Evolutionary conservation across 306 rosid genomes (phyloP).

Genomic region (Spatholobus suberectus): DNA sequence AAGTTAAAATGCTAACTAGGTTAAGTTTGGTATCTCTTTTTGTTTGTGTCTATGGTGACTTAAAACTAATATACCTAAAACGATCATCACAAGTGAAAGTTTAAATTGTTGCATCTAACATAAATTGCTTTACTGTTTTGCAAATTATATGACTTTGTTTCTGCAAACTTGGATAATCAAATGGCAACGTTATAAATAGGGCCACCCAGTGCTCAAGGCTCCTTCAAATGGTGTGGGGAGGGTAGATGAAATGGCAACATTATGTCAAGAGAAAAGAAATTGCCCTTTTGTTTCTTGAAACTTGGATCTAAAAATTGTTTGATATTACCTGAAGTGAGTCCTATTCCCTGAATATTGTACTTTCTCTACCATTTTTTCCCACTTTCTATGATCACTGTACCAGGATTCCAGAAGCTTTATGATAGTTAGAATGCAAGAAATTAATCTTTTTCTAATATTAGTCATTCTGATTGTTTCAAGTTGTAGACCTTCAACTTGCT

Average conservation of each 20-base stretch:
- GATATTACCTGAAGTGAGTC: slow-evolving; percentile 12
- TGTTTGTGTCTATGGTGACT: neutral
- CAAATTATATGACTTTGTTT: slow-evolving; percentile 1
- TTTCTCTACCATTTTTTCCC: slow-evolving; percentile 3
- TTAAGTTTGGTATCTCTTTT: slow-evolving; percentile 1
- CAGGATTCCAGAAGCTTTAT: neutral
- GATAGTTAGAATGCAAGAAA: slow-evolving; percentile 23
- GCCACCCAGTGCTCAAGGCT: neutral
- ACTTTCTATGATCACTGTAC: slow-evolving; percentile 19
- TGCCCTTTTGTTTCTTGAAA: neutral
- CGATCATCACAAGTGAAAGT: neutral
- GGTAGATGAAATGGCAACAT: neutral
- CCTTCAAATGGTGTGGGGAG: neutral
- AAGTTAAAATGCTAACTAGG: slow-evolving; percentile 10
- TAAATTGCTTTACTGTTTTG: slow-evolving; percentile 4
- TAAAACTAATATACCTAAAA: slow-evolving; percentile 12
- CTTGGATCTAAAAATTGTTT: neutral
- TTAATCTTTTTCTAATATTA: neutral
- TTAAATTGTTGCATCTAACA: neutral
- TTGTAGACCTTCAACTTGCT: slow-evolving; percentile 34
- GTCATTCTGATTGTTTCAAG: slow-evolving; percentile 29
- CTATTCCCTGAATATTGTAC: slow-evolving; percentile 11
- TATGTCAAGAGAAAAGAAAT: neutral
- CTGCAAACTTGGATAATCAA: slow-evolving; percentile 26
- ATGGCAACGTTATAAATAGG: neutral